Conservation (phyloP, 441 rosid genomes). For the Brassica hybrid region DNA sequence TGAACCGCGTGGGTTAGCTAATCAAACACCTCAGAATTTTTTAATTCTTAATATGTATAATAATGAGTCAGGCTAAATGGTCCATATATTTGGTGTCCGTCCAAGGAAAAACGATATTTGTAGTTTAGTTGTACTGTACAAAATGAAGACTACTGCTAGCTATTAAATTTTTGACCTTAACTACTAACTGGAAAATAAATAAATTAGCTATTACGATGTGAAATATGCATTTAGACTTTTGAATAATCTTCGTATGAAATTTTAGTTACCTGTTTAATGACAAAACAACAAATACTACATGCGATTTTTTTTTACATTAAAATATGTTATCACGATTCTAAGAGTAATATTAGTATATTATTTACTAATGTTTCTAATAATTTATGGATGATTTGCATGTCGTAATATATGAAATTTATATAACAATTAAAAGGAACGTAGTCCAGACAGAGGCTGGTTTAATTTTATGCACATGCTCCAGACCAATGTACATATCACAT, state of each 20-base stretch:
- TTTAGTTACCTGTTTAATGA: background rate
- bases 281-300: background rate
- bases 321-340: background rate
- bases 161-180: background rate
- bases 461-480: too few relatives aligned
- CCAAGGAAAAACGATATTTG: conserved; percentile 4
- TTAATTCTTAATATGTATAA: background rate
- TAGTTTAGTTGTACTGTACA: conserved; percentile 28
- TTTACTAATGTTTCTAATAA: background rate
- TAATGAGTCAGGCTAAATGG: conserved; percentile 24
- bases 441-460: too few relatives aligned
- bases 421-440: too few relatives aligned
- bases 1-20: conserved; percentile 9
- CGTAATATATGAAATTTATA: background rate
- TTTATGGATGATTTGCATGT: background rate
- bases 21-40: conserved; percentile 14
- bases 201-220: background rate
- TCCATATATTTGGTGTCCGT: conserved; percentile 24
- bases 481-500: too few relatives aligned
- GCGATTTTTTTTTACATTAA: background rate
- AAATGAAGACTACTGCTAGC: conserved; percentile 19
- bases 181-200: background rate
- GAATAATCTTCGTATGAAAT: background rate
- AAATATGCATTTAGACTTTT: background rate
- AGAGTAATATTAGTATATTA: background rate